Evolutionary conservation across 495 filamentous ascomycete species (phyloP).

Genomic region (Tuber magnatum): DNA sequence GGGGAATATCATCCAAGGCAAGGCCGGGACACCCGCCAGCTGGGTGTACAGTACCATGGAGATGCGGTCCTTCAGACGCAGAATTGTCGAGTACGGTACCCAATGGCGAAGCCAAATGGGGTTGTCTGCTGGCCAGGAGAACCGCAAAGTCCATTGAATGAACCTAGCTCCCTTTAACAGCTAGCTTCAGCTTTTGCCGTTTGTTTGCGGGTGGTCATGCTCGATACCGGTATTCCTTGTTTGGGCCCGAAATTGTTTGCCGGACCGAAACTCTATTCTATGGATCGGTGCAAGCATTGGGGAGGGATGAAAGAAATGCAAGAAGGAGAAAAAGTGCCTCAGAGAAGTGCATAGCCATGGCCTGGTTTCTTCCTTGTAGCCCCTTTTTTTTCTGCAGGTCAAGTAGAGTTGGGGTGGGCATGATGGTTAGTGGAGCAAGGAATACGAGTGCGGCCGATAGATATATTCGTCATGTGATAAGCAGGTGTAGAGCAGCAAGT

Average conservation of each 20-base stretch:
- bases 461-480: too few relatives aligned
- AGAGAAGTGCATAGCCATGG: background rate
- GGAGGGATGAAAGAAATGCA: background rate
- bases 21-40: background rate
- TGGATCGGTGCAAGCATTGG: background rate
- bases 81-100: background rate
- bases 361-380: background rate
- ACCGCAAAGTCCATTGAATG: conserved; percentile 1
- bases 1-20: background rate
- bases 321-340: background rate
- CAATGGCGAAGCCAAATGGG: background rate
- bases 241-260: background rate
- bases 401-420: background rate
- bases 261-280: background rate
- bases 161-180: background rate
- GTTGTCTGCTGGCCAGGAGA: background rate
- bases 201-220: background rate
- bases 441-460: too few relatives aligned
- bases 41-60: background rate
- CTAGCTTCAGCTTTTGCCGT: background rate
- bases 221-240: background rate
- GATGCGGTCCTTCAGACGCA: background rate
- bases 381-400: background rate
- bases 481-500: too few relatives aligned
- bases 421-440: conserved; percentile 6